A percentile compares a stretch with the other conserved stretches of the same genome.
Evolutionary conservation across 768 basidiomycete genomes (phyloP).

Genomic region (Mycena galopus): DNA sequence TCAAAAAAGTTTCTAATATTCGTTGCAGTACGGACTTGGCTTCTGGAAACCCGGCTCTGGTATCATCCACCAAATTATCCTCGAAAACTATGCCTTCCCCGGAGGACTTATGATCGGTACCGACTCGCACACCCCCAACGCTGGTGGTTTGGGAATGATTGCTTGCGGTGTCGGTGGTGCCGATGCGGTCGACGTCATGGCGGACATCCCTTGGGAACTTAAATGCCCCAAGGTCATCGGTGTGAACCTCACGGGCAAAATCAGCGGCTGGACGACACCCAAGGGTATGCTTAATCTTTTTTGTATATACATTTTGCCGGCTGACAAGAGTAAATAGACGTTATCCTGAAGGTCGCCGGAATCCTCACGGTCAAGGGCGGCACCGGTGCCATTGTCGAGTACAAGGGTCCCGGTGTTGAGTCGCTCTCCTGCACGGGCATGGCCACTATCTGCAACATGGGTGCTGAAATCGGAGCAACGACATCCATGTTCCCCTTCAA

Average conservation of each 20-base stretch:
- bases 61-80: conserved; percentile 99
- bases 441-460: conserved; percentile 99
- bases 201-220: conserved; percentile 97
- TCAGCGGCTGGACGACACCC: conserved; percentile 96
- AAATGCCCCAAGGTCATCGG: conserved; percentile 99
- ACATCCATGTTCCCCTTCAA: conserved; percentile 99
- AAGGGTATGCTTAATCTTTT: conserved; percentile 71
- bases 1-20: conserved; percentile 7
- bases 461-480: conserved; percentile 99
- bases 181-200: conserved; percentile 99
- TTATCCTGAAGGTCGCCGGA: conserved; percentile 99
- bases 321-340: conserved; percentile 65
- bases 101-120: conserved; percentile 99
- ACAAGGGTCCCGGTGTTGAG: conserved; percentile 94
- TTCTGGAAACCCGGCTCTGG: conserved; percentile 99
- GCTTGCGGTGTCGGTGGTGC: conserved; percentile 99
- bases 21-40: conserved; percentile 89
- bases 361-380: conserved; percentile 99
- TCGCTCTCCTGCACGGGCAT: conserved; percentile 98
- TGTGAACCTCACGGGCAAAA: conserved; percentile 95
- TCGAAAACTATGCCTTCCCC: conserved; percentile 99
- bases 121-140: conserved; percentile 99
- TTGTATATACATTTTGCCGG: background rate
- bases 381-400: conserved; percentile 98
- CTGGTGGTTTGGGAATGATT: conserved; percentile 99